Evolutionary conservation across 495 filamentous ascomycete genomes (phyloP).

Genomic region (Neurospora discreta): DNA sequence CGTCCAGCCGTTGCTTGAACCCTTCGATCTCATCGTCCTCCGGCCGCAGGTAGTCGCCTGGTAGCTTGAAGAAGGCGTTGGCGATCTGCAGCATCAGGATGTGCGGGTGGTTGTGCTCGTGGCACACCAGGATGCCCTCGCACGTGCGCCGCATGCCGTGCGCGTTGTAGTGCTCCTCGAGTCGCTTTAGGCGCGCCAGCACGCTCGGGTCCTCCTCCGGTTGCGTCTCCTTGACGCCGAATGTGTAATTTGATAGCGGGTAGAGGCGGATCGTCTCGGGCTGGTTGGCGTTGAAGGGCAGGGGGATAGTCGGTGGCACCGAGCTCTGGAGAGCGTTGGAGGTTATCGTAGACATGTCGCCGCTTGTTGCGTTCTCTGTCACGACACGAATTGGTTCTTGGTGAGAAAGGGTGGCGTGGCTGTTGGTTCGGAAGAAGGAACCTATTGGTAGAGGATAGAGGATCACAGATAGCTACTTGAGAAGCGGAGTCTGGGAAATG

Average conservation of each 20-base stretch:
- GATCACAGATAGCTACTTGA: background rate
- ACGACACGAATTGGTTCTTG: background rate
- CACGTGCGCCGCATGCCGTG: conserved; percentile 96
- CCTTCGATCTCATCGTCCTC: conserved; percentile 86
- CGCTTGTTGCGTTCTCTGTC: background rate
- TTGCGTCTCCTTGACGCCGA: conserved; percentile 94
- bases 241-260: conserved; percentile 95
- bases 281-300: conserved; percentile 78
- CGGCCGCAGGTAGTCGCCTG: conserved; percentile 86
- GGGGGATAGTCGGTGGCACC: conserved; percentile 66
- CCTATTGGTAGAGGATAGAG: background rate
- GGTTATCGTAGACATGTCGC: conserved; percentile 64
- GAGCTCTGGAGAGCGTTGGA: conserved; percentile 57
- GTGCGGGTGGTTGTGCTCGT: conserved; percentile 97
- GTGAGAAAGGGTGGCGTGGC: background rate
- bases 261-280: conserved; percentile 85
- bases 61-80: conserved; percentile 98
- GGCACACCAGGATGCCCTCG: conserved; percentile 92
- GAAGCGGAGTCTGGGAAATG: background rate
- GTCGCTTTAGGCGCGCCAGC: conserved; percentile 75
- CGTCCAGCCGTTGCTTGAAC: conserved; percentile 85
- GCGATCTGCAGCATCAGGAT: conserved; percentile 98
- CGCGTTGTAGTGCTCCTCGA: conserved; percentile 85
- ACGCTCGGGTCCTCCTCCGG: conserved; percentile 97
- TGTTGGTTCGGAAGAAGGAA: background rate